Evolutionary conservation across 2,329 filamentous ascomycete species (phyloP).

Genomic region (Cyphellophora europaea): DNA sequence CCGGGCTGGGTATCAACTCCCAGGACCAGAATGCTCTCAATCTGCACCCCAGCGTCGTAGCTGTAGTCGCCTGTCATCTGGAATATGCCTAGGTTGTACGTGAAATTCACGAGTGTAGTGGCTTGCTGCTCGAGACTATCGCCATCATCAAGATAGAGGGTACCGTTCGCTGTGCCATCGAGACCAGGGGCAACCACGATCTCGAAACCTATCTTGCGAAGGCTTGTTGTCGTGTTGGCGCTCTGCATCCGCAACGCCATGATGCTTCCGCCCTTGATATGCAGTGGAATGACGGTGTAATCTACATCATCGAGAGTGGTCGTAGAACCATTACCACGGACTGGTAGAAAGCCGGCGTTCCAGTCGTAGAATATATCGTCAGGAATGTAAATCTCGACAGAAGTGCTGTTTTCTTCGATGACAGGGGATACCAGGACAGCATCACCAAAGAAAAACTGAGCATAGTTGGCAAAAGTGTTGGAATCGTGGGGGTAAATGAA

Average conservation of each 20-base stretch:
- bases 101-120: constrained; percentile 52
- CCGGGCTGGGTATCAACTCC: constrained; percentile 16
- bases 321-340: constrained; percentile 37
- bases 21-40: constrained; percentile 26
- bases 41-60: constrained; percentile 28
- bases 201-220: constrained; percentile 57
- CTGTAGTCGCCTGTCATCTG: constrained; percentile 44
- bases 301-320: constrained; percentile 36
- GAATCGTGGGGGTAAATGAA: constrained; percentile 56
- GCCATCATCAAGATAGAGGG: constrained; percentile 71
- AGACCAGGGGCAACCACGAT: constrained; percentile 58
- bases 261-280: constrained; percentile 52
- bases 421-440: constrained; percentile 49
- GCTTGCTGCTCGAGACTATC: constrained; percentile 51
- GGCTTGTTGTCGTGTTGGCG: constrained; percentile 51
- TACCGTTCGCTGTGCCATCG: constrained; percentile 55
- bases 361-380: constrained; percentile 53
- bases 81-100: constrained; percentile 46
- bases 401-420: constrained; percentile 40
- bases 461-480: constrained; percentile 42
- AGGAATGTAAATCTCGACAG: constrained; percentile 47
- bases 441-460: constrained; percentile 53
- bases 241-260: constrained; percentile 45
- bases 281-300: constrained; percentile 50
- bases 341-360: constrained; percentile 36